These are phyloP conservation scores for Dysphania ambrosioides DNA, from an alignment of 148 eudicot species.

Conservation along the genomic window DNA sequence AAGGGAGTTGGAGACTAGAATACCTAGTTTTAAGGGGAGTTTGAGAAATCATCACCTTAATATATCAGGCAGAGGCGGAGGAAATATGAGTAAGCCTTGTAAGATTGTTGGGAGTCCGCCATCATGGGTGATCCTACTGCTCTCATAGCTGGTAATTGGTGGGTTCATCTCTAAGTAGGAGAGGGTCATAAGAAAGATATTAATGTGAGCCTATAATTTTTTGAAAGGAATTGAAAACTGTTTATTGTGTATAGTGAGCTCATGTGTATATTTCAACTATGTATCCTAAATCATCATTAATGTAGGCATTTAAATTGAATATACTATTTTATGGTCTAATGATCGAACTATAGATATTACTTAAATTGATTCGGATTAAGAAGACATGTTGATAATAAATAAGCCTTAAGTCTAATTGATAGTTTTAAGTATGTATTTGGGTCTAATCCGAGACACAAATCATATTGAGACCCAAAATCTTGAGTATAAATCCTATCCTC, in stretches of 20 bases:
- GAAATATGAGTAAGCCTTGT: slow-evolving; percentile 31
- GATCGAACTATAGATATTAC: too few species aligned
- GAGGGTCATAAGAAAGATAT: not conserved
- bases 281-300: too few species aligned
- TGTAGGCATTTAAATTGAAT: too few species aligned
- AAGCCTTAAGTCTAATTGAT: too few species aligned
- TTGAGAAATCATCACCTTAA: slow-evolving; percentile 10
- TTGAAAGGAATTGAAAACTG: not conserved
- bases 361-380: too few species aligned
- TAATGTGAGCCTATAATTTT: not conserved
- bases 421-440: too few species aligned
- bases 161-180: slow-evolving; percentile 31
- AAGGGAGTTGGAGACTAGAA: slow-evolving; percentile 29
- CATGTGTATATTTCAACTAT: not conserved
- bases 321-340: too few species aligned
- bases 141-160: slow-evolving; percentile 31
- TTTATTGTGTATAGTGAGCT: not conserved
- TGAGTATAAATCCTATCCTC: too few species aligned
- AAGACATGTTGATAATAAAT: too few species aligned
- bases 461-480: too few species aligned
- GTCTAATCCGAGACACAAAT: too few species aligned
- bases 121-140: slow-evolving; percentile 41
- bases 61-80: slow-evolving; percentile 10
- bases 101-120: slow-evolving; percentile 36
- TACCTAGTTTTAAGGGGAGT: slow-evolving; percentile 31